phyloP scores from a whole-genome alignment of 345 rosid species.

The Hibiscus tridactylites region DNA sequence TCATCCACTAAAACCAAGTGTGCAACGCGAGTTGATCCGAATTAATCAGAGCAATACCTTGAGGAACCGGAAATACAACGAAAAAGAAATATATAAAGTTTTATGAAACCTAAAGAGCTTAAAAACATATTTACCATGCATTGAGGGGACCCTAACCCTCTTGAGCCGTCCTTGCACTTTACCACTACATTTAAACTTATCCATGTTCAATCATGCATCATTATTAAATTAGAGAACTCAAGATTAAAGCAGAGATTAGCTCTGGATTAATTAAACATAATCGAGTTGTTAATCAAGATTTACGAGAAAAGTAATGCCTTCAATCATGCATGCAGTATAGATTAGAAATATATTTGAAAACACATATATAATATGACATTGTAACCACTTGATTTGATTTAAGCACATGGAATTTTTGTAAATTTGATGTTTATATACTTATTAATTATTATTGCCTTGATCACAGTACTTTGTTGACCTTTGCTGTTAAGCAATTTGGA shows the following conservation, averaged over 20 bases:
- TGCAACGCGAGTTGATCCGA: too few relatives aligned
- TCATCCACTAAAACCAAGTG: too few relatives aligned
- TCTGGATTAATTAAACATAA: not conserved
- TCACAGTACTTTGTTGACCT: not conserved
- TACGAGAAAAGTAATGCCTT: not conserved
- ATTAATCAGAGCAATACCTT: too few relatives aligned
- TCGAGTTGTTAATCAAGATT: not conserved
- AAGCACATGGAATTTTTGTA: not conserved
- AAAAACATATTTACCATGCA: too few relatives aligned
- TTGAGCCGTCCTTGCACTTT: too few relatives aligned
- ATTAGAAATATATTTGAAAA: too few relatives aligned
- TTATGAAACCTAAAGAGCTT: too few relatives aligned
- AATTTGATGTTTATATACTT: not conserved
- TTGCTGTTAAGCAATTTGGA: not conserved
- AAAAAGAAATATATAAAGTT: too few relatives aligned
- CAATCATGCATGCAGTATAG: not conserved
- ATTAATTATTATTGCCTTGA: not conserved
- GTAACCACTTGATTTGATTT: conserved; percentile 9
- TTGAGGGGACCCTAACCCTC: too few relatives aligned
- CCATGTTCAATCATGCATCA: too few relatives aligned
- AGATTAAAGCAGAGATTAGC: not conserved
- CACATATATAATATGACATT: not conserved
- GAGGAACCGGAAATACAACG: too few relatives aligned
- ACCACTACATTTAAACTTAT: too few relatives aligned
- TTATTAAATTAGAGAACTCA: not conserved